A percentile compares a stretch with the other conserved stretches of the same genome.
These are phyloP conservation scores for Blastobotrys terrestris DNA, from an alignment of 805 yeast genomes.

Conservation along the genomic window DNA sequence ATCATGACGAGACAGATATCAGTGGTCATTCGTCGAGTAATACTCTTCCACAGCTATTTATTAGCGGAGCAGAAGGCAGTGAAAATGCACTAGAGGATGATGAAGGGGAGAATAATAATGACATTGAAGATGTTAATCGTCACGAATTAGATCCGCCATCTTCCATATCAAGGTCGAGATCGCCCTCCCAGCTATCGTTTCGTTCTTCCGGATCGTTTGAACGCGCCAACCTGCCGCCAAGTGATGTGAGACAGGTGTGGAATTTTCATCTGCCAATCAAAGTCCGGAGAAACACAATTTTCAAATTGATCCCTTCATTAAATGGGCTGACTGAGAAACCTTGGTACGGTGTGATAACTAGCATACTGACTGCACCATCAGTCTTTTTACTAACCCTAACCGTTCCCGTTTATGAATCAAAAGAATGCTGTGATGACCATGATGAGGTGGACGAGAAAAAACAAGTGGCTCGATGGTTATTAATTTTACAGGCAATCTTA, in stretches of 20 bases:
- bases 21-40: background rate
- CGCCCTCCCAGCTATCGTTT: background rate
- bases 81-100: background rate
- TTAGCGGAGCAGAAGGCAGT: background rate
- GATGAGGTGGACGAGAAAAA: constrained; percentile 1
- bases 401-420: constrained; percentile 28
- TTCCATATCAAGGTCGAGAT: background rate
- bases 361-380: constrained; percentile 28
- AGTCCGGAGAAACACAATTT: background rate
- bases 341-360: constrained; percentile 19
- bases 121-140: background rate
- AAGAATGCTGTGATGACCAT: constrained; percentile 6
- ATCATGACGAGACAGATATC: background rate
- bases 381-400: constrained; percentile 28
- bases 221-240: background rate
- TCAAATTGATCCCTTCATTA: constrained; percentile 28
- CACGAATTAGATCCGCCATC: background rate
- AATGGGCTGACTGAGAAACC: constrained; percentile 22
- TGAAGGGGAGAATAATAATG: too few species aligned
- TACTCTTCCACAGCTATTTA: constrained; percentile 2
- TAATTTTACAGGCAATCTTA: constrained; percentile 30
- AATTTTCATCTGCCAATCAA: background rate
- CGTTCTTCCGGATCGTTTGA: background rate
- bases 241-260: background rate
- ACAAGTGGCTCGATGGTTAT: constrained; percentile 11